Conservation (phyloP, 257 asterid species). For the Marsdenia floribunda region DNA sequence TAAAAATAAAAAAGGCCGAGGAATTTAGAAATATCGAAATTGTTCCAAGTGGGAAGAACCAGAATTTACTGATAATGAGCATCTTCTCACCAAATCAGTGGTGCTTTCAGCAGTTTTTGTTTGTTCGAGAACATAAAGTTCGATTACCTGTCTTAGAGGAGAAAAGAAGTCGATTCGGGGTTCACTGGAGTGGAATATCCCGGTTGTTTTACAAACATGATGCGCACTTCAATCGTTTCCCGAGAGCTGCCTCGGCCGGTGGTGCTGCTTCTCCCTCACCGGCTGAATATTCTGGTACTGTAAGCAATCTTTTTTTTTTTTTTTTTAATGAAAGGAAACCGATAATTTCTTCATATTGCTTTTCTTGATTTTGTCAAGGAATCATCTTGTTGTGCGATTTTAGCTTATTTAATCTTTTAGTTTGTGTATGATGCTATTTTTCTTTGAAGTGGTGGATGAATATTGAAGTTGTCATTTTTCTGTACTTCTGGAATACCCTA, state of each 20-base stretch:
- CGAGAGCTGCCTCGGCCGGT: slow-evolving; percentile 46
- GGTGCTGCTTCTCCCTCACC: slow-evolving; percentile 42
- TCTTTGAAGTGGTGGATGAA: background rate
- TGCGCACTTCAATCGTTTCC: slow-evolving; percentile 14
- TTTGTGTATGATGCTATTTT: background rate
- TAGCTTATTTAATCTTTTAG: background rate
- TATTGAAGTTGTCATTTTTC: background rate
- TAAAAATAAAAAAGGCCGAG: too few species aligned
- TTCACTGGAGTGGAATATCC: slow-evolving; percentile 10
- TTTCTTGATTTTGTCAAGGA: background rate
- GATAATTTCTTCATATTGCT: background rate
- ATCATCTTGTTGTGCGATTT: background rate
- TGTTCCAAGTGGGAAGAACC: background rate
- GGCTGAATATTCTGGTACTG: slow-evolving; percentile 46
- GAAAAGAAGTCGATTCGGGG: slow-evolving; percentile 4
- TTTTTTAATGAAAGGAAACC: background rate
- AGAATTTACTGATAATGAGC: slow-evolving; percentile 23
- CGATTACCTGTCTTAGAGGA: slow-evolving; percentile 21
- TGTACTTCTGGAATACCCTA: background rate
- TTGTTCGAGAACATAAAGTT: slow-evolving; percentile 8
- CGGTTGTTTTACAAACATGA: slow-evolving; percentile 5
- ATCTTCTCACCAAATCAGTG: slow-evolving; percentile 15
- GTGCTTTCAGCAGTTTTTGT: slow-evolving; percentile 14
- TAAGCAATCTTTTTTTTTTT: background rate
- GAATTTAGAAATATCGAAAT: background rate